Conservation (phyloP, 208 protist genomes). For the Trypanosomatidae sp. region DNA sequence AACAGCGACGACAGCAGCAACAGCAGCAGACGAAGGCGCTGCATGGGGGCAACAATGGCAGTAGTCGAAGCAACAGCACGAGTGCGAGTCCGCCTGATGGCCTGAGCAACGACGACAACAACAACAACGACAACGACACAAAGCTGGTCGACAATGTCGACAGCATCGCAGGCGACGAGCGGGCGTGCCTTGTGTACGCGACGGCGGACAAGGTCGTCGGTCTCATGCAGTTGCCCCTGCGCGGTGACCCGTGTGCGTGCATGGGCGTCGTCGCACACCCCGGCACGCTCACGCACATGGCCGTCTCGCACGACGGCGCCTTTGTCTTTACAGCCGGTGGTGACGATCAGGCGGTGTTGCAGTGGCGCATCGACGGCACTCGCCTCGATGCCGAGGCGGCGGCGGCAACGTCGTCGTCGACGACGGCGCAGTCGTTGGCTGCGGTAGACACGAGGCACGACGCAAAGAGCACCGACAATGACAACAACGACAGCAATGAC, state of each 20-base stretch:
- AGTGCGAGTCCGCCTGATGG: not conserved
- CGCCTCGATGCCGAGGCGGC: conserved; percentile 18
- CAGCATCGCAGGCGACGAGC: conserved; percentile 5
- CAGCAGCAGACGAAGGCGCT: no score
- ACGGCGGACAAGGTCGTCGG: conserved; percentile 89
- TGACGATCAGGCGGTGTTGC: conserved; percentile 78
- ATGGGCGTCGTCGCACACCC: conserved; percentile 93
- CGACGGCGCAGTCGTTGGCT: not conserved
- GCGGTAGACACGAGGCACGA: not conserved
- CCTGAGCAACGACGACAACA: not conserved
- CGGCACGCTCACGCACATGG: conserved; percentile 49
- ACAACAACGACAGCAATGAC: not conserved
- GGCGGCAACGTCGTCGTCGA: not conserved
- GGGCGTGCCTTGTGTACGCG: conserved; percentile 67
- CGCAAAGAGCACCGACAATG: conserved; percentile 6
- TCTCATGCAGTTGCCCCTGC: conserved; percentile 83
- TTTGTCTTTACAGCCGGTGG: conserved; percentile 90
- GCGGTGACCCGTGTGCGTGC: conserved; percentile 80
- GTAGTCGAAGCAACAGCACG: not conserved
- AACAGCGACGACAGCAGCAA: not conserved
- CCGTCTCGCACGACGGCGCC: conserved; percentile 64
- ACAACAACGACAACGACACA: no score
- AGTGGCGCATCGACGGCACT: conserved; percentile 72
- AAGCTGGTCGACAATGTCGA: no score
- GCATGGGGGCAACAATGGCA: not conserved